A percentile compares a stretch with the other conserved stretches of the same genome.
phyloP scores from a whole-genome alignment of 2,329 filamentous ascomycete species.

The Botryotinia calthae region DNA sequence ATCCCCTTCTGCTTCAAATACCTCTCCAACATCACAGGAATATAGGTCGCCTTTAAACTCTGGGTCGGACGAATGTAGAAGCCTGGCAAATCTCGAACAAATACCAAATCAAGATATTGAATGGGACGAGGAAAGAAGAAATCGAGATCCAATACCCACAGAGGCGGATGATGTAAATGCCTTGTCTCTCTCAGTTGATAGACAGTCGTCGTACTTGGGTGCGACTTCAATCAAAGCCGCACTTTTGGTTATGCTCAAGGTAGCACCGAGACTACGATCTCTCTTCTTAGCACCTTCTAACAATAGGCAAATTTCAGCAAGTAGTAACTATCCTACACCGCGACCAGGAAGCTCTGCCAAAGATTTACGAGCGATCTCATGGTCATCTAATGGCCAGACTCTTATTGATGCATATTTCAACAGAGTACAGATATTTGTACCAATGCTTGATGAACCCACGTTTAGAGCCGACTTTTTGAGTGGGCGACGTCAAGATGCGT shows the following conservation, averaged over 20 bases:
- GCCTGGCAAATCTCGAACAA: slow-evolving; percentile 59
- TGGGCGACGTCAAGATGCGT: slow-evolving; percentile 60
- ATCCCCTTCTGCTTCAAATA: slow-evolving; percentile 54
- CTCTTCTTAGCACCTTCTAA: slow-evolving; percentile 45
- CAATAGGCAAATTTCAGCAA: slow-evolving; percentile 28
- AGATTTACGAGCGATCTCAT: slow-evolving; percentile 44
- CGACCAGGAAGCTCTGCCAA: slow-evolving; percentile 40
- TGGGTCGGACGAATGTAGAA: slow-evolving; percentile 47
- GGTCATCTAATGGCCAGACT: slow-evolving; percentile 64
- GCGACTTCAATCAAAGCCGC: slow-evolving; percentile 74
- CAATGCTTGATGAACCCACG: slow-evolving; percentile 69
- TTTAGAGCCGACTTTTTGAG: slow-evolving; percentile 65
- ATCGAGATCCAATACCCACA: slow-evolving; percentile 54
- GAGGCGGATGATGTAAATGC: slow-evolving; percentile 72
- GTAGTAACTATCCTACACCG: slow-evolving; percentile 34
- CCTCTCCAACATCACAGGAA: slow-evolving; percentile 50
- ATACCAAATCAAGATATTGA: slow-evolving; percentile 63
- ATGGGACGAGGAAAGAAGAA: slow-evolving; percentile 63
- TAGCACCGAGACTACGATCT: slow-evolving; percentile 50
- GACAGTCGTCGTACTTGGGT: slow-evolving; percentile 66
- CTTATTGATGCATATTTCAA: slow-evolving; percentile 76
- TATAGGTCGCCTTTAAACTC: slow-evolving; percentile 50
- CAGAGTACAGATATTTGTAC: slow-evolving; percentile 67
- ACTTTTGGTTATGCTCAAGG: slow-evolving; percentile 62
- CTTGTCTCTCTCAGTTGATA: slow-evolving; percentile 56